Conservation (phyloP, 306 rosid genomes). For the Corylus americana region DNA sequence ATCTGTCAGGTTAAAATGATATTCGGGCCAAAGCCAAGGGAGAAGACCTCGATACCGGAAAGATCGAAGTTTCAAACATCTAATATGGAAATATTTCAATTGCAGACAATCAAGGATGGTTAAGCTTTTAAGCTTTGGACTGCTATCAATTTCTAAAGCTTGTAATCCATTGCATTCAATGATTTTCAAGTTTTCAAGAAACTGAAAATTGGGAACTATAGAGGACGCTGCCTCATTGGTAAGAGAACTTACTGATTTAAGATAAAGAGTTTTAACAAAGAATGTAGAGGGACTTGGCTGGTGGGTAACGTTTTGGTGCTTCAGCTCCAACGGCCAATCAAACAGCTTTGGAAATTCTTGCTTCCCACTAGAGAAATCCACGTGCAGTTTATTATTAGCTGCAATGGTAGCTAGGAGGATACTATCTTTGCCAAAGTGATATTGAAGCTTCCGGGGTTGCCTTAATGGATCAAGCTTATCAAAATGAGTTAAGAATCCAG, state of each 20-base stretch:
- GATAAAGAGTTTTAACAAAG: conserved; percentile 55
- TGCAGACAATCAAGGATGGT: conserved; percentile 59
- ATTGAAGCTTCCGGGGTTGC: conserved; percentile 57
- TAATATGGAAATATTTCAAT: conserved; percentile 49
- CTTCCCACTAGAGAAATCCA: conserved; percentile 51
- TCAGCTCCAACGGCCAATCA: conserved; percentile 41
- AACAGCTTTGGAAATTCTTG: conserved; percentile 36
- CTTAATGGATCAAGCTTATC: conserved; percentile 52
- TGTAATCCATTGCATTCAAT: conserved; percentile 56
- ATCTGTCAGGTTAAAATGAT: conserved; percentile 65
- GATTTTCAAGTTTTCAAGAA: conserved; percentile 62
- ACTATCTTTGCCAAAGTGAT: conserved; percentile 40
- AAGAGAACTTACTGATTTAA: conserved; percentile 57
- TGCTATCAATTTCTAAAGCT: conserved; percentile 45
- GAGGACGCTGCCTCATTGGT: conserved; percentile 50
- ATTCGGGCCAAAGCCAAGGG: conserved; percentile 53
- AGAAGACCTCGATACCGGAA: conserved; percentile 57
- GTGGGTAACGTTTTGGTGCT: conserved; percentile 21
- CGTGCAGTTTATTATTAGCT: conserved; percentile 50
- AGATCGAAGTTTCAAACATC: conserved; percentile 49
- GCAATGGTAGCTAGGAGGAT: conserved; percentile 50
- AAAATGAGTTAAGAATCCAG: conserved; percentile 37
- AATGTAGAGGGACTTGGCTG: conserved; percentile 37
- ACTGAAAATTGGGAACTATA: conserved; percentile 46
- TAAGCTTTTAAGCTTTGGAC: conserved; percentile 50